These are phyloP conservation scores for Phylloporus sp. DNA, from an alignment of 768 basidiomycete genomes.

Conservation along the genomic window DNA sequence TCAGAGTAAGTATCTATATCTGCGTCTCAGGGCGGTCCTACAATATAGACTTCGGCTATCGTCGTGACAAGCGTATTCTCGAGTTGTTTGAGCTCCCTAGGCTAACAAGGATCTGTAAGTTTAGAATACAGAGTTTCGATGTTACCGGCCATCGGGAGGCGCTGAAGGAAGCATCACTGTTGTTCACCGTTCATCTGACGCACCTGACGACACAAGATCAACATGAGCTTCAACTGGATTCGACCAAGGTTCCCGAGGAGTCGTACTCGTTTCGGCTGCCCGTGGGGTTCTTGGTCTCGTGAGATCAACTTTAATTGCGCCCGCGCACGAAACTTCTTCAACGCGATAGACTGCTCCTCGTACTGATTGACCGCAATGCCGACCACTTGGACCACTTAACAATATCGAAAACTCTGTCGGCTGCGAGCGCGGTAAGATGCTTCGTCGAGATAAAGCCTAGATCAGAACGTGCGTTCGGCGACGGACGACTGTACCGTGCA, in stretches of 20 bases:
- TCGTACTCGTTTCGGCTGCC: conserved; percentile 23
- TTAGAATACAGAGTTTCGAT: conserved; percentile 11
- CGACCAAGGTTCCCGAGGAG: conserved; percentile 18
- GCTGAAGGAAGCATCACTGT: conserved; percentile 14
- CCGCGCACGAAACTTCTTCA: conserved; percentile 41
- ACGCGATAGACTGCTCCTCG: conserved; percentile 35
- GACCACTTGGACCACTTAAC: conserved; percentile 34
- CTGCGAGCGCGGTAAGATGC: conserved; percentile 26
- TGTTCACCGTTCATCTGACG: conserved; percentile 26
- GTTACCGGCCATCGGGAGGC: conserved; percentile 18
- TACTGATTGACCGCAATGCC: conserved; percentile 33
- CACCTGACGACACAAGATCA: conserved; percentile 26
- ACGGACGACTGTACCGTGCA: too few relatives aligned
- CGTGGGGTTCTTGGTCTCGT: conserved; percentile 21
- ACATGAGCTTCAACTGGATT: conserved; percentile 26
- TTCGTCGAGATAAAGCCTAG: conserved; percentile 45
- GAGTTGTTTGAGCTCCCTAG: not conserved
- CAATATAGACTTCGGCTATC: not conserved
- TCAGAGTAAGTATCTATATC: too few relatives aligned
- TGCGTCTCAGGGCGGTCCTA: conserved; percentile 12
- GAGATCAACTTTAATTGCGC: conserved; percentile 7
- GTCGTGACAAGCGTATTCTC: conserved; percentile 1
- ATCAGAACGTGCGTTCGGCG: too few relatives aligned
- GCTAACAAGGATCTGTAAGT: conserved; percentile 7
- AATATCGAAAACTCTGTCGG: conserved; percentile 34